Base-by-base conservation (phyloP, 2,329 filamentous ascomycete species). In the Neonectria punicea region DNA sequence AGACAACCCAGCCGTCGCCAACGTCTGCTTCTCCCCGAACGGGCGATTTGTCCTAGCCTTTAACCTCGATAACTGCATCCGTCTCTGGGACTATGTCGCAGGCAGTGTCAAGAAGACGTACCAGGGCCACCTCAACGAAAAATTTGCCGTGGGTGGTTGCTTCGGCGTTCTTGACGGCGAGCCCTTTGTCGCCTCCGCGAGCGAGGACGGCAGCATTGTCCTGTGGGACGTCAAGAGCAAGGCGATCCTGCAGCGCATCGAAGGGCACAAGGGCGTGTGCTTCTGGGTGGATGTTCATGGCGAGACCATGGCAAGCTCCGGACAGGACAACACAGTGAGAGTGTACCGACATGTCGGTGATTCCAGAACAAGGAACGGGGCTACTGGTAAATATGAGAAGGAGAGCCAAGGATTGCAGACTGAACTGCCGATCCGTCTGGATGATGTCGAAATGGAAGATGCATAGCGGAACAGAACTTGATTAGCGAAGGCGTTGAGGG, bases 61-160 rank as follows among this genome's bases (percentile, higher is more conserved):
- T 80, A 97, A 93, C 68, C 86, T 98, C 70, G 96, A 99, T 82
- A 92, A 90, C 66, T 95, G 92, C 76, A 87, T 99, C 51, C 90
- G 96, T 2, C 83, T 99, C 22, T 99, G 96, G 96, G 93, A 98
- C 78, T 99, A 98, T 77, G 92, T 97, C 9, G 89, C 93, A 41
- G 95, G 95, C 8, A 89, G 90, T 30, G 96, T 96, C 72, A 91
- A 97, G 74, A 99, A 99, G 85, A 99, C 96, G 14, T 99, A 98
- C 79, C 94, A 98, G 77, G 96, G 96, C 0, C 96, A 98, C 75
- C 82, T 84, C 59, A 99, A 99, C 78, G 85, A 89, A 59, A 90
- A 90, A 66, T 98, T 92, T 80, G 95, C 93, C 69, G 85, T 98
- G n/a, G 89, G 89, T 3, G 93, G 94, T 4, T 91, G 91, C 44